Evolutionary conservation across 2,329 filamentous ascomycete species (phyloP).

Genomic region (Nothomitra cinnamomea): DNA sequence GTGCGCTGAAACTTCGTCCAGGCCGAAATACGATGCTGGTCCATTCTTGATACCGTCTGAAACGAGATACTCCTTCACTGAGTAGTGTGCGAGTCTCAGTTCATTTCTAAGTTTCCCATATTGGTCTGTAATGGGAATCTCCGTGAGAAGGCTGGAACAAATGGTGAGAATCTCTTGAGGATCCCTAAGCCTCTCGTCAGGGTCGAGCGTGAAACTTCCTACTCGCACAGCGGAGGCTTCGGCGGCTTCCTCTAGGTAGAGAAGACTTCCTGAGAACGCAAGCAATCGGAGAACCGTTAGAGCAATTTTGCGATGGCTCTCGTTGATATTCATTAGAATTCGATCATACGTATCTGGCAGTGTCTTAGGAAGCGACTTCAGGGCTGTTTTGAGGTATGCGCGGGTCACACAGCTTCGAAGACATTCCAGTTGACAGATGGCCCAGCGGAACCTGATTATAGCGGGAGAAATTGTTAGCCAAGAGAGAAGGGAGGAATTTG

Average conservation of each 20-base stretch:
- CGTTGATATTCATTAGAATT: constrained; percentile 17
- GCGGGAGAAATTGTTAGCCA: too few species aligned
- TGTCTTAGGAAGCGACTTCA: constrained; percentile 17
- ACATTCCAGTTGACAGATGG: constrained; percentile 9
- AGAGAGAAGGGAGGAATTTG: too few species aligned
- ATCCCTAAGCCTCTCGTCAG: too few species aligned
- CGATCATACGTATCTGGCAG: constrained; percentile 21
- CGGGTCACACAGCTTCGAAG: constrained; percentile 8
- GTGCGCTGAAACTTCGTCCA: too few species aligned
- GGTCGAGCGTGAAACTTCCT: too few species aligned
- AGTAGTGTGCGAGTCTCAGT: constrained; percentile 5
- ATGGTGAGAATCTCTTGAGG: too few species aligned
- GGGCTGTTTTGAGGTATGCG: constrained; percentile 15
- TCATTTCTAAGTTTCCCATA: neutral
- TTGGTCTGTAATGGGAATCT: too few species aligned
- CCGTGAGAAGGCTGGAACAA: too few species aligned
- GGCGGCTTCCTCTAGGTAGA: constrained; percentile 14
- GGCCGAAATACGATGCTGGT: too few species aligned
- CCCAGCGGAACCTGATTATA: constrained; percentile 12
- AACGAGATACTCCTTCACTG: constrained; percentile 7
- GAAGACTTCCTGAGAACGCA: constrained; percentile 10
- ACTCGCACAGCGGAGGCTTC: constrained; percentile 8
- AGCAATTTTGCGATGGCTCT: constrained; percentile 9
- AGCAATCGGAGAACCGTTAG: constrained; percentile 15
- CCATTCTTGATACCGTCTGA: constrained; percentile 1